Base-by-base conservation (phyloP, 257 asterid species). In the Solanum chiquidenum region DNA sequence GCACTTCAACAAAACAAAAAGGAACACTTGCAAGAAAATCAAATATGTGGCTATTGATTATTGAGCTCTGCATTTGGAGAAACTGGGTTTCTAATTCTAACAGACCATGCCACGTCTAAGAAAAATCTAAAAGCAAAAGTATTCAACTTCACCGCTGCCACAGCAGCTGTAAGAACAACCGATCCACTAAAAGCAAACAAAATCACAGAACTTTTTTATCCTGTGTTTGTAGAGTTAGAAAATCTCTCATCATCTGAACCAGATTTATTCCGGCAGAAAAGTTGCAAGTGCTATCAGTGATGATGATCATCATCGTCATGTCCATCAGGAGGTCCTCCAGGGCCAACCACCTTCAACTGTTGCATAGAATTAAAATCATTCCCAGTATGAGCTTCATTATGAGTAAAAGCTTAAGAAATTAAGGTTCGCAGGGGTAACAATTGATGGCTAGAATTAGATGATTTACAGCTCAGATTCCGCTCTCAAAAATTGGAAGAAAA, bases 241-340 rank as follows among this genome's bases (percentile, higher is more conserved):
- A 88, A 89, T 85, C 60, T 89, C 90, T 87, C 91, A 55, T 89
- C 90, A 85, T 90, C 90, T 89, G 89, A 90, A 91, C 90, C 90
- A 90, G 91, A 85, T 88, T 94, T 93, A 91, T 93, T 92, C 93
- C 83, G 91, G 93, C 84, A 90, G 88, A 86, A 86, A 77, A 90
- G 83, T 83, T 68, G 89, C 88, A 89, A 82, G 66, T 82, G 79
- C 46, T 31, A 86, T 93, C 83, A 96, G 80, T 96, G 96, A 89
- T 93, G 94, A 14, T 91, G 89, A 37, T 91, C 92, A 13, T 92
- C 93, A 40, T 91, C 95, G 60, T 89, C 95, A 84, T 94, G 94
- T 82, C 95, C 97, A 35, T 94, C 98, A 10, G 98, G 96, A 83
- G 98, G 94, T 88, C 98, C 98, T 16, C 98, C 98, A 1, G 95